These are phyloP conservation scores for Clavispora vitiphila DNA, from an alignment of 805 yeast species.

Conservation along the genomic window DNA sequence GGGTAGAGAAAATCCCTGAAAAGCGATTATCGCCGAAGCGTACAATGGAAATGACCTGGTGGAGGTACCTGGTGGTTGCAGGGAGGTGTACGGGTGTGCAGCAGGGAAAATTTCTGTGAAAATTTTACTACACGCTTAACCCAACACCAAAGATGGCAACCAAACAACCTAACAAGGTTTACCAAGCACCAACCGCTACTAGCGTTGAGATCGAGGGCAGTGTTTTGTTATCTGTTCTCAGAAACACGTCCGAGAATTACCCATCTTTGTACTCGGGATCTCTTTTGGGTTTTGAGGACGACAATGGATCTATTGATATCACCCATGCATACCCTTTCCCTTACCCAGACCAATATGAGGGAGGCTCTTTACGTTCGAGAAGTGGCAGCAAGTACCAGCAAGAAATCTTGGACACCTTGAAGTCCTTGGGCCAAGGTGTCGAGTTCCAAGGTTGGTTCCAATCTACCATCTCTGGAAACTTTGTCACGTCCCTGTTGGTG, in stretches of 20 bases:
- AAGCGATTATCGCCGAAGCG: too few species aligned
- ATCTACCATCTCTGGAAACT: constrained; percentile 63
- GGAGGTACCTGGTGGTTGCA: too few species aligned
- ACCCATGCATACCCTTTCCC: constrained; percentile 71
- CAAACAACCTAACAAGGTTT: constrained; percentile 15
- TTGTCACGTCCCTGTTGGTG: constrained; percentile 58
- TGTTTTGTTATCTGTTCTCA: constrained; percentile 53
- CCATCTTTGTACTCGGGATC: constrained; percentile 67
- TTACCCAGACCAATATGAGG: constrained; percentile 56
- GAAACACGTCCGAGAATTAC: constrained; percentile 60
- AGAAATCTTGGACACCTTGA: constrained; percentile 59
- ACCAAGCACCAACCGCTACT: constrained; percentile 33
- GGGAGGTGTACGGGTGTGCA: constrained; percentile 3
- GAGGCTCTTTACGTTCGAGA: constrained; percentile 55
- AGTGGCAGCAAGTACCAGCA: constrained; percentile 64
- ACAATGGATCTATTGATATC: constrained; percentile 42
- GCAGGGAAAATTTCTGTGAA: background rate
- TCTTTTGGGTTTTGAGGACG: constrained; percentile 67
- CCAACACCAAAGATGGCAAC: constrained; percentile 11
- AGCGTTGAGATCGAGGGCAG: constrained; percentile 46
- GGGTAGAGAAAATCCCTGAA: background rate
- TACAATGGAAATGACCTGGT: too few species aligned
- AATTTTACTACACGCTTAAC: background rate
- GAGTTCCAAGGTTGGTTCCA: constrained; percentile 82
- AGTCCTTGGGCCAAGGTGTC: constrained; percentile 58